Evolutionary conservation across 352 stramenopile species (phyloP), one percentile per base, ranked within the genome.

Genomic region (Globisporangium heterothallicum): DNA sequence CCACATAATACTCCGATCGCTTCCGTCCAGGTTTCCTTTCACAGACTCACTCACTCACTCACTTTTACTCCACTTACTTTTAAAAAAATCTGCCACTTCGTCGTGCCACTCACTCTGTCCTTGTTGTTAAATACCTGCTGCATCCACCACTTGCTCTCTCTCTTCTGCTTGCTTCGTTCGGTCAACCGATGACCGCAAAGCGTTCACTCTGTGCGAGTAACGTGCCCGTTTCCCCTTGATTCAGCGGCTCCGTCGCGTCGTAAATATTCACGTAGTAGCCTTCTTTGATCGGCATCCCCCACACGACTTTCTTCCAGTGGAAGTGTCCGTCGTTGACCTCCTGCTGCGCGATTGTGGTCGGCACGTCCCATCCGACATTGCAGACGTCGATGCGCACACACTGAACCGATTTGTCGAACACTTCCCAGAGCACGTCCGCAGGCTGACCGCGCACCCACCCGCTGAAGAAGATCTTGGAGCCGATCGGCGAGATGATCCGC

Each of bases 181-280:
- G 21, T 66, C 56, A 79, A 19, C 64, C 61, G 42, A 84, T 75
- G 35, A 90, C 76, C 18, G 75, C 74, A 53, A 90, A 90, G 48
- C 68, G 72, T 60, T 90, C 78, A 48, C 78, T 90, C 58, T 72
- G 65, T 10, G 75, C 76, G 32, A 90, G 64, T 56, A 90, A 56
- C 57, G 72, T 52, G 40, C 80, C 53, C 35, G 65, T 66, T 49
- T 41, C 41, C 42, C 73, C 65, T 6, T 24, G 18, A 46, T 66
- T 63, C 55, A 81, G 61, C 49, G 51, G 51, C 14, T 49, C 41
- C 38, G 76, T 84, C 43, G 80, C 77, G 63, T 87, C 81, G 69
- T 92, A 94, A 64, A 92, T 86, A 66, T 92, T 92, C 49, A 94
- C 70, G 68, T 88, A 94, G 69, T 94, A 94, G 54, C 77, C 78